phyloP scores from a whole-genome alignment of 108 stramenopile genomes.

The Cyclotella kingstonii region DNA sequence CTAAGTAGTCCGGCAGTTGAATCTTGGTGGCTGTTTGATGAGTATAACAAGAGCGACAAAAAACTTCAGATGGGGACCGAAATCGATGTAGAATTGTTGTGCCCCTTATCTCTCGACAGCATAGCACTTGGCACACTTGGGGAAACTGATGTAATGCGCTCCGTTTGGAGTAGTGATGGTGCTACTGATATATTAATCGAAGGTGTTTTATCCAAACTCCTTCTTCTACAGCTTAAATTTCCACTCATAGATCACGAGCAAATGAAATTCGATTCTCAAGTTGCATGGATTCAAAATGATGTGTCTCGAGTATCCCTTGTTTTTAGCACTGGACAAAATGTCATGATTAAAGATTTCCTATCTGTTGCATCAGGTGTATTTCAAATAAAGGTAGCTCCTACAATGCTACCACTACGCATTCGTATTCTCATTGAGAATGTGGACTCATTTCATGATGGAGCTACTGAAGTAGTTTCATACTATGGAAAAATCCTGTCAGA shows the following conservation, averaged over 20 bases:
- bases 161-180: constrained; percentile 15
- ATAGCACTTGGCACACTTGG: constrained; percentile 1
- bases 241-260: constrained; percentile 10
- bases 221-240: constrained; percentile 7
- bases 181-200: constrained; percentile 14
- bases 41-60: background rate
- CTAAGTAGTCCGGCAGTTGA: constrained; percentile 45
- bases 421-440: constrained; percentile 61
- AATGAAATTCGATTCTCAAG: constrained; percentile 1
- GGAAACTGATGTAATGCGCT: constrained; percentile 5
- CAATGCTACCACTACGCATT: constrained; percentile 24
- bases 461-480: constrained; percentile 31
- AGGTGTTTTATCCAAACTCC: background rate
- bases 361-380: background rate
- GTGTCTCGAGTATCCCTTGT: constrained; percentile 49
- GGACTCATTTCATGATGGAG: constrained; percentile 51
- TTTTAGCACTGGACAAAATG: constrained; percentile 37
- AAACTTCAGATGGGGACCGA: background rate
- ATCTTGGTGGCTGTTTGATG: constrained; percentile 31
- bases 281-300: constrained; percentile 58
- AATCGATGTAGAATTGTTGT: background rate
- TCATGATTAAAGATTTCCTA: background rate
- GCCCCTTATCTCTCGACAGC: constrained; percentile 8
- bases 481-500: constrained; percentile 52
- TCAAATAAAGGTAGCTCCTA: background rate